Evolutionary conservation across 2,329 filamentous ascomycete genomes (phyloP).

Genomic region (Blastomyces gilchristii): DNA sequence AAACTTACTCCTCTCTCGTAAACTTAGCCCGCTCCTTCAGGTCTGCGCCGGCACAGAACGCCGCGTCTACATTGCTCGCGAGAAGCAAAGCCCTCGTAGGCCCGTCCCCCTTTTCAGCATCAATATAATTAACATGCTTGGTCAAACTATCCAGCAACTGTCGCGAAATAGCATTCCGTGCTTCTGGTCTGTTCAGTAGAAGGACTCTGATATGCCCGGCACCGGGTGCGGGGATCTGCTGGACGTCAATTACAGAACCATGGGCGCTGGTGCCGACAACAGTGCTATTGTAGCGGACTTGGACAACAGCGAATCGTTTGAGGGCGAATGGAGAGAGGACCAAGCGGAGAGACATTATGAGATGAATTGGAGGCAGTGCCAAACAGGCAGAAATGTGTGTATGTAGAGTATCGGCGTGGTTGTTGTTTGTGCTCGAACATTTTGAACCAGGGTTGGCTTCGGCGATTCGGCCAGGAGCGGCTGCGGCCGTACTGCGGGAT

Average conservation of each 20-base stretch:
- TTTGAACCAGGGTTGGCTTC: neutral
- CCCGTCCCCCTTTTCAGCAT: conserved; percentile 46
- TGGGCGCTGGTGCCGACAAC: conserved; percentile 25
- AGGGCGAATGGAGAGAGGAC: conserved; percentile 18
- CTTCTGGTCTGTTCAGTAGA: conserved; percentile 70
- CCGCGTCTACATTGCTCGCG: conserved; percentile 71
- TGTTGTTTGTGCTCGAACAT: neutral
- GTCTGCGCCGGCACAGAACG: conserved; percentile 91
- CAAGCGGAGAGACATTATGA: conserved; percentile 22
- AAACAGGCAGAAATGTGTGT: neutral
- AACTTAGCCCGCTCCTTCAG: conserved; percentile 78
- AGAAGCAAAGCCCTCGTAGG: conserved; percentile 71
- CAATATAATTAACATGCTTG: conserved; percentile 61
- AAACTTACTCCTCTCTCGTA: conserved; percentile 61
- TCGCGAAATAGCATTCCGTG: conserved; percentile 83
- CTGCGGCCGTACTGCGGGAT: no score
- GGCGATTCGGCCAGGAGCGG: neutral
- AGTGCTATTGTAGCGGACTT: conserved; percentile 23
- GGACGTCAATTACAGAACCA: conserved; percentile 50
- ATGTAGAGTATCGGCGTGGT: neutral
- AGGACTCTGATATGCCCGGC: conserved; percentile 79
- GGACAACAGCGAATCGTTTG: conserved; percentile 18
- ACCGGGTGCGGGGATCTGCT: conserved; percentile 64
- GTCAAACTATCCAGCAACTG: conserved; percentile 63
- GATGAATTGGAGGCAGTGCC: neutral